These are phyloP conservation scores for Penicillium chermesinum DNA, from an alignment of 495 filamentous ascomycete genomes.

Conservation along the genomic window DNA sequence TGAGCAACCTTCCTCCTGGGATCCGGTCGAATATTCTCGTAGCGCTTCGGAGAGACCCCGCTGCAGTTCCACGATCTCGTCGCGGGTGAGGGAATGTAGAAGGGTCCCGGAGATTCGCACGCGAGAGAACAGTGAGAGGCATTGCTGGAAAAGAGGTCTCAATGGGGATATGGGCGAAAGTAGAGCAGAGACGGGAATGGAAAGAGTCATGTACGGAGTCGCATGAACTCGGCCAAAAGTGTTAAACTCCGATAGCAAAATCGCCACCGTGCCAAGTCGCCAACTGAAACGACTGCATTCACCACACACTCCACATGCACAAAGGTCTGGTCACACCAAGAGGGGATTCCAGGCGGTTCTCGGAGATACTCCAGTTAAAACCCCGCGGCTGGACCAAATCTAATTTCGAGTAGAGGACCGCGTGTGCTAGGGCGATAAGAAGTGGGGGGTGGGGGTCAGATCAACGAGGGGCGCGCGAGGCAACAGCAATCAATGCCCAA, in stretches of 20 bases:
- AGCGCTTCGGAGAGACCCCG: slow-evolving; percentile 65
- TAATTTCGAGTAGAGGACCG: slow-evolving; percentile 12
- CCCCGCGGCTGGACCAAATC: neutral
- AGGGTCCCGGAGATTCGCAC: slow-evolving; percentile 62
- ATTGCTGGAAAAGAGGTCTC: slow-evolving; percentile 35
- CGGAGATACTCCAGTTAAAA: slow-evolving; percentile 11
- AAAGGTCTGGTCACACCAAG: neutral
- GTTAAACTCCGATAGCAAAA: slow-evolving; percentile 8
- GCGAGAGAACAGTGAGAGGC: slow-evolving; percentile 73
- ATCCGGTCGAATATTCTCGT: slow-evolving; percentile 75
- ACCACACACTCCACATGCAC: neutral
- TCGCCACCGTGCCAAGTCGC: slow-evolving; percentile 11
- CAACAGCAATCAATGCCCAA: slow-evolving; percentile 1
- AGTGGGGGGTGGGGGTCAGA: slow-evolving; percentile 15
- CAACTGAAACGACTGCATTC: slow-evolving; percentile 10
- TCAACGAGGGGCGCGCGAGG: slow-evolving; percentile 1
- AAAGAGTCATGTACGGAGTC: neutral
- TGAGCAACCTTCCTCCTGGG: slow-evolving; percentile 52
- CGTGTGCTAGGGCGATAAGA: neutral
- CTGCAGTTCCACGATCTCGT: slow-evolving; percentile 64
- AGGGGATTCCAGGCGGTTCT: neutral
- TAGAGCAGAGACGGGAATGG: neutral
- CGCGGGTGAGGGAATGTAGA: slow-evolving; percentile 63
- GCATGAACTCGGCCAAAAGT: neutral
- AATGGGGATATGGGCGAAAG: neutral